Percentiles rank a stretch among this genome's conserved stretches.
Conservation (phyloP, 768 basidiomycete genomes). For the Tephrocybe sp. region DNA sequence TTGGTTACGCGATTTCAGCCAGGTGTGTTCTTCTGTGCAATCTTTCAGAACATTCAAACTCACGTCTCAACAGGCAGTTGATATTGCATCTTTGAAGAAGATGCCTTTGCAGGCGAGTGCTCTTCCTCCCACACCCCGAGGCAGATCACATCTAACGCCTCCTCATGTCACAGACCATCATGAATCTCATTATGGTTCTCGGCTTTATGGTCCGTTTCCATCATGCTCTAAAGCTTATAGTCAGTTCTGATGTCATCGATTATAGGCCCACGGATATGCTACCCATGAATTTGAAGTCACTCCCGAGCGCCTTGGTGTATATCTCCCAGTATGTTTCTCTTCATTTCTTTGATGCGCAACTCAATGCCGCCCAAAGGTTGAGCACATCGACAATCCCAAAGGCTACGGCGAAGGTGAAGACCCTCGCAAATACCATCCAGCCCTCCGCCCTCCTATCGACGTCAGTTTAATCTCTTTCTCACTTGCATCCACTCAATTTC, state of each 20-base stretch:
- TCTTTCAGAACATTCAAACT: background rate
- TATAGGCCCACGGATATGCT: conserved; percentile 78
- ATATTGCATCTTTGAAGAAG: conserved; percentile 79
- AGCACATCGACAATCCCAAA: conserved; percentile 93
- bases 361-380: conserved; percentile 54
- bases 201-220: conserved; percentile 71
- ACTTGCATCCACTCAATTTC: conserved; percentile 1
- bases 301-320: conserved; percentile 74
- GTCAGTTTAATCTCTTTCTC: conserved; percentile 34
- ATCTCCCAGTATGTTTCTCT: conserved; percentile 64
- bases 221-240: background rate
- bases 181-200: conserved; percentile 87
- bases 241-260: background rate
- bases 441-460: conserved; percentile 81
- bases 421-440: conserved; percentile 72
- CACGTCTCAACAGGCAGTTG: conserved; percentile 70
- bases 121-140: background rate
- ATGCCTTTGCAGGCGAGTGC: conserved; percentile 61
- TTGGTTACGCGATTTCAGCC: conserved; percentile 89
- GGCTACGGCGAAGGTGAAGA: conserved; percentile 87
- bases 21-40: conserved; percentile 34
- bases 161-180: conserved; percentile 60
- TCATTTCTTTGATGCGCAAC: background rate
- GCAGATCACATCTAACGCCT: conserved; percentile 2
- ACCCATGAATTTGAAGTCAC: conserved; percentile 89